Conservation (phyloP, 805 yeast species). For the Ogataea nitratoaversa region DNA sequence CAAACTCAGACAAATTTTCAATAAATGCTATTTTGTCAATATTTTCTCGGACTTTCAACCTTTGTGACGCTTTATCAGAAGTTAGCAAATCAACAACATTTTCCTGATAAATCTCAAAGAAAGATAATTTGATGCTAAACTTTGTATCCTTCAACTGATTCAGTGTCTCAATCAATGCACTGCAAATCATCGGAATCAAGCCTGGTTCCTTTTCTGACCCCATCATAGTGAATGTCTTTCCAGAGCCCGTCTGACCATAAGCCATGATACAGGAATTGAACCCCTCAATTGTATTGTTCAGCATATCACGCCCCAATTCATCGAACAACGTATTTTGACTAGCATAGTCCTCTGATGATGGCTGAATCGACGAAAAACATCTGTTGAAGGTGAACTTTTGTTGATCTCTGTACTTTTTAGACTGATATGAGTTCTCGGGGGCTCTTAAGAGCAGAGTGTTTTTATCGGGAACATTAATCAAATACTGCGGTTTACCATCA, state of each 20-base stretch:
- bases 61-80: slow-evolving; percentile 6
- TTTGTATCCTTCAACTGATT: slow-evolving; percentile 29
- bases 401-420: slow-evolving; percentile 16
- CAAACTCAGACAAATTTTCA: slow-evolving; percentile 55
- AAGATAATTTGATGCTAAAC: slow-evolving; percentile 49
- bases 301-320: slow-evolving; percentile 52
- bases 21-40: slow-evolving; percentile 68
- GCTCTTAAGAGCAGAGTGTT: slow-evolving; percentile 9
- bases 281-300: slow-evolving; percentile 64
- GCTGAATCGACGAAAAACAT: slow-evolving; percentile 45
- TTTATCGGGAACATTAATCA: slow-evolving; percentile 20
- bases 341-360: slow-evolving; percentile 32
- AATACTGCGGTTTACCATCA: slow-evolving; percentile 6
- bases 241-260: slow-evolving; percentile 86
- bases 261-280: slow-evolving; percentile 31
- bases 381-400: slow-evolving; percentile 47
- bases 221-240: slow-evolving; percentile 79
- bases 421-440: slow-evolving; percentile 5
- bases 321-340: slow-evolving; percentile 50
- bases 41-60: slow-evolving; percentile 54
- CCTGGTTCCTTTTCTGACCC: slow-evolving; percentile 51
- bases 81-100: slow-evolving; percentile 61
- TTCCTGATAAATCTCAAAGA: slow-evolving; percentile 76
- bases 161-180: slow-evolving; percentile 45
- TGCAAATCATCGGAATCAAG: slow-evolving; percentile 58